Percentiles rank a stretch among this genome's conserved stretches.
phyloP scores from a whole-genome alignment of 176 grass and related monocot species.

The Chrysopogon serrulatus region DNA sequence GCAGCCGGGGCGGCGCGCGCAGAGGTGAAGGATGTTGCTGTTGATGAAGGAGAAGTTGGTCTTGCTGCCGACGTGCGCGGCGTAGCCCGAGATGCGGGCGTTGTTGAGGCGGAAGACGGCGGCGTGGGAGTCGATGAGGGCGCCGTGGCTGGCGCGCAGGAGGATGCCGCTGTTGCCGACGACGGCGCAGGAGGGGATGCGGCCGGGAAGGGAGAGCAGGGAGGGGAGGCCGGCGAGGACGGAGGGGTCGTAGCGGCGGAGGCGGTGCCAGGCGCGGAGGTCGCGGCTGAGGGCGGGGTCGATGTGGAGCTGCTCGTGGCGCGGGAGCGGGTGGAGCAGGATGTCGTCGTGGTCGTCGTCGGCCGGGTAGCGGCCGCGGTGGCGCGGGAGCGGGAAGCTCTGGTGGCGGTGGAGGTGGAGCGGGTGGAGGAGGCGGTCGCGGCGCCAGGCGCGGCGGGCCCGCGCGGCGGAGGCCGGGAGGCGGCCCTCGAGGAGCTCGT shows the following conservation, averaged over 20 bases:
- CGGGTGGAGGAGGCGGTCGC: conserved; percentile 37
- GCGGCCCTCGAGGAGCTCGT: conserved; percentile 65
- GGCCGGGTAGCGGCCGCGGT: conserved; percentile 25
- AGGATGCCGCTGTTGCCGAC: conserved; percentile 97
- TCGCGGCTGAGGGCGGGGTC: conserved; percentile 49
- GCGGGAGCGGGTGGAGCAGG: conserved; percentile 41
- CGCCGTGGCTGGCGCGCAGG: conserved; percentile 49
- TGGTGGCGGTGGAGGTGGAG: conserved; percentile 40
- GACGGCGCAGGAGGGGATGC: conserved; percentile 71
- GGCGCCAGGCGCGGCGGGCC: conserved; percentile 29
- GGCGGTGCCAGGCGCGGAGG: conserved; percentile 63
- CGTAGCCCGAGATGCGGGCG: conserved; percentile 56
- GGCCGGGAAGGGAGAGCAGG: conserved; percentile 7
- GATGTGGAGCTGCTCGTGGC: conserved; percentile 25
- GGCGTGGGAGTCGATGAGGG: conserved; percentile 74
- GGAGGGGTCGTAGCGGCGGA: conserved; percentile 59
- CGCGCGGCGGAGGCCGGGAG: conserved; percentile 38
- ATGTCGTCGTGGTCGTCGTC: conserved; percentile 34
- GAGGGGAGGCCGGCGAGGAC: conserved; percentile 48
- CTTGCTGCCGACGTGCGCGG: conserved; percentile 58
- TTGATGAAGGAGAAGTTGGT: conserved; percentile 89
- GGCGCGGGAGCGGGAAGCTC: conserved; percentile 31
- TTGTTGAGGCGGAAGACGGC: conserved; percentile 94
- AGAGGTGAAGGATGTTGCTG: conserved; percentile 93
- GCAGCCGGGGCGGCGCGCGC: conserved; percentile 55